Percentiles rank a stretch among this genome's conserved stretches.
Evolutionary conservation across 1,284 basidiomycete genomes (phyloP).

Genomic region (Puccinia triticina): DNA sequence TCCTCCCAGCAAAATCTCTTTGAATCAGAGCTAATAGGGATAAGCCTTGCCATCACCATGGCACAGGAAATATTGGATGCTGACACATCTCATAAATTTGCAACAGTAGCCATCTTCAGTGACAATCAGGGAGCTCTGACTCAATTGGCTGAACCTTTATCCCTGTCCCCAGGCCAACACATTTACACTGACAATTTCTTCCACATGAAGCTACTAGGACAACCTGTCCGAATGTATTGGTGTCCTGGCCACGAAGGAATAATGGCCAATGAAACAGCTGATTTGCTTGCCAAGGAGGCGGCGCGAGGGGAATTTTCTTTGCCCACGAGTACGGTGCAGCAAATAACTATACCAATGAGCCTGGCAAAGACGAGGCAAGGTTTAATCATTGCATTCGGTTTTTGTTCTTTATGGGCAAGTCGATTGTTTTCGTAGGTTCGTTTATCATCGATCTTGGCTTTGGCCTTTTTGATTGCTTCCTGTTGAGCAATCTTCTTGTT

Average conservation of each 20-base stretch:
- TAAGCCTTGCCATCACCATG: neutral
- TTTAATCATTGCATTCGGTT: too few relatives aligned
- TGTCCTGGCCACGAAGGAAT: slow-evolving; percentile 12
- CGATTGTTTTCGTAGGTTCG: too few relatives aligned
- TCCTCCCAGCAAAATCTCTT: neutral
- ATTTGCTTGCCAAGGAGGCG: neutral
- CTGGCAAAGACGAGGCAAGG: neutral
- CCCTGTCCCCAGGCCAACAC: neutral
- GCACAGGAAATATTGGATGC: neutral
- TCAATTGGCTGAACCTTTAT: neutral
- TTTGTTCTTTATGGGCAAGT: too few relatives aligned
- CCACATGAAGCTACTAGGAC: neutral
- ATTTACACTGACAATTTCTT: neutral
- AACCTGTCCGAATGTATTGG: neutral
- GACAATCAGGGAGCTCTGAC: slow-evolving; percentile 21
- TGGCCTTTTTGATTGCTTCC: too few relatives aligned
- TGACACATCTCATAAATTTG: neutral
- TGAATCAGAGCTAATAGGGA: neutral
- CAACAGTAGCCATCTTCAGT: neutral
- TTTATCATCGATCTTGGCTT: too few relatives aligned
- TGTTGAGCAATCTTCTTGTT: too few relatives aligned
- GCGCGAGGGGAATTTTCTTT: neutral
- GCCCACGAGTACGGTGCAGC: neutral
- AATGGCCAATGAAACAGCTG: neutral
- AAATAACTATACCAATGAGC: neutral